These are phyloP conservation scores for Aureobasidium zeae DNA, from an alignment of 2,329 filamentous ascomycete species.

Conservation along the genomic window DNA sequence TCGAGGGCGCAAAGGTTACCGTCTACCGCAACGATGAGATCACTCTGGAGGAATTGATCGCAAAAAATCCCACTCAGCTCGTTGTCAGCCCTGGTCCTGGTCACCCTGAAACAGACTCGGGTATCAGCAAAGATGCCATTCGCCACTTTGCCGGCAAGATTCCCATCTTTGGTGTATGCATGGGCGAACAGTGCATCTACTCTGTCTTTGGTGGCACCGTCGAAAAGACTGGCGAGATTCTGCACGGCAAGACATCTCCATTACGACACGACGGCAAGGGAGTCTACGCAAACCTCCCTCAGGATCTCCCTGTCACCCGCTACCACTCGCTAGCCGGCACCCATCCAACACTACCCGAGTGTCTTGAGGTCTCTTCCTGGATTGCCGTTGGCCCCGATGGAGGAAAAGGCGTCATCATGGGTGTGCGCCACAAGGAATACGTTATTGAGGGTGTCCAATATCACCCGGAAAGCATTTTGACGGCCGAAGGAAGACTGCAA, in stretches of 20 bases:
- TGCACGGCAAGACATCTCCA: conserved; percentile 93
- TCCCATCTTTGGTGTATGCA: conserved; percentile 93
- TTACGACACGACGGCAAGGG: conserved; percentile 83
- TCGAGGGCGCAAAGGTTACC: conserved; percentile 87
- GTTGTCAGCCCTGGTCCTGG: conserved; percentile 93
- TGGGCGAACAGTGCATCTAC: conserved; percentile 98
- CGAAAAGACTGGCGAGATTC: conserved; percentile 84
- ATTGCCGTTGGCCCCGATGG: conserved; percentile 65
- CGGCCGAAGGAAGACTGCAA: conserved; percentile 79
- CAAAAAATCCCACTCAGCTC: conserved; percentile 79
- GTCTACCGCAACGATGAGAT: conserved; percentile 92
- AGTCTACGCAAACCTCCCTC: conserved; percentile 73
- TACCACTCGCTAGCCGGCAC: conserved; percentile 96
- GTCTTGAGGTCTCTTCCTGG: conserved; percentile 85
- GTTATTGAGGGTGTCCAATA: conserved; percentile 96
- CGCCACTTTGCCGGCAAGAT: conserved; percentile 88
- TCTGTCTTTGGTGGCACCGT: conserved; percentile 88
- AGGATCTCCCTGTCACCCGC: conserved; percentile 77
- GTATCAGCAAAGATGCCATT: conserved; percentile 87
- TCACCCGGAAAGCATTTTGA: conserved; percentile 94
- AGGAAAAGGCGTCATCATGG: conserved; percentile 85
- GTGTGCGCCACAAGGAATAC: conserved; percentile 84
- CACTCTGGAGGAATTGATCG: conserved; percentile 70
- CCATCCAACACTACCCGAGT: conserved; percentile 73
- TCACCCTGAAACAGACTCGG: conserved; percentile 83